phyloP scores from a whole-genome alignment of 1,284 basidiomycete genomes.

The Leccinum variabile region DNA sequence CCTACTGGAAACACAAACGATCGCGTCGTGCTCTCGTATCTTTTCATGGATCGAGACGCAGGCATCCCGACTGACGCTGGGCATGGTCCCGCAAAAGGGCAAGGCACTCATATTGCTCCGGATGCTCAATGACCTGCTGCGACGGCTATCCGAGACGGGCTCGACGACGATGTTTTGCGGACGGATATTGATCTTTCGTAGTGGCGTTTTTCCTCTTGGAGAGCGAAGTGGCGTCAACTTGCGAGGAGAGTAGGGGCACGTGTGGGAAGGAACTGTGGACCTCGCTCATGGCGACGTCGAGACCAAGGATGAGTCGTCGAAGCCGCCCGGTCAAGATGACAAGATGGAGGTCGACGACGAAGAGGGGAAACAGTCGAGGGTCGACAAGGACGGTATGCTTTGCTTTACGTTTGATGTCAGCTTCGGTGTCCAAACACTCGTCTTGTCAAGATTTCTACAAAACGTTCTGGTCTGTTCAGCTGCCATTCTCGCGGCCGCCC shows the following conservation, averaged over 20 bases:
- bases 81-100: constrained; percentile 80
- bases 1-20: constrained; percentile 79
- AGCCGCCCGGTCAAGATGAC: constrained; percentile 25
- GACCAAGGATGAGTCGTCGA: constrained; percentile 30
- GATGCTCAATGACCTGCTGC: constrained; percentile 82
- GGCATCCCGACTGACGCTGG: constrained; percentile 62
- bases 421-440: constrained; percentile 6
- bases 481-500: constrained; percentile 72
- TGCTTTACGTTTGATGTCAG: constrained; percentile 1
- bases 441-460: constrained; percentile 67
- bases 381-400: constrained; percentile 63
- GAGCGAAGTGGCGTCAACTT: constrained; percentile 91
- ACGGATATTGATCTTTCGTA: constrained; percentile 83
- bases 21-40: constrained; percentile 76
- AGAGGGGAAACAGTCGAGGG: constrained; percentile 39
- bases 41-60: constrained; percentile 83
- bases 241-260: constrained; percentile 79
- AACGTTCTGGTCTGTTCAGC: constrained; percentile 83
- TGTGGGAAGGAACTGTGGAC: constrained; percentile 68
- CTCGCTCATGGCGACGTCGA: constrained; percentile 30
- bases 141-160: constrained; percentile 82
- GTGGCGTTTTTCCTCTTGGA: constrained; percentile 81
- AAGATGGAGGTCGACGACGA: constrained; percentile 43
- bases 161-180: constrained; percentile 84
- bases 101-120: constrained; percentile 84